Evolutionary conservation across 148 eudicot species (phyloP).

Genomic region (Nyssa sinensis): DNA sequence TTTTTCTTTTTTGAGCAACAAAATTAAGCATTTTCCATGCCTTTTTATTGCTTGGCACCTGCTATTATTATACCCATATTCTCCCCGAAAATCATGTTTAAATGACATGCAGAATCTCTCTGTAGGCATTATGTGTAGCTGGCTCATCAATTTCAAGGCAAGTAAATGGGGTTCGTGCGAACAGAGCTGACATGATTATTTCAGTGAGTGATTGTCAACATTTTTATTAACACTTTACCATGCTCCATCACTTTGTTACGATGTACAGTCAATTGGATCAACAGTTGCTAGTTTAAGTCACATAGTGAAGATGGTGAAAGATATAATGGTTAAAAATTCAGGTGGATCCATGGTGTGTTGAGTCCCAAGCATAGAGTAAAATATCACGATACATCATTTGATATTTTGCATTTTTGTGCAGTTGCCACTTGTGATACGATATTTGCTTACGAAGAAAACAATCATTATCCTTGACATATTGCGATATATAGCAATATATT

Average conservation of each 20-base stretch:
- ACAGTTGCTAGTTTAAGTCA: not conserved
- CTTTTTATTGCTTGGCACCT: not conserved
- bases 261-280: not conserved
- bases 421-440: too few species aligned
- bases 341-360: not conserved
- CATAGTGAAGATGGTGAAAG: not conserved
- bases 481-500: too few species aligned
- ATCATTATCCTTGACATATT: too few species aligned
- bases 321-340: not conserved
- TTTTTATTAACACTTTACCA: not conserved
- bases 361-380: too few species aligned
- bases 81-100: slow-evolving; percentile 1
- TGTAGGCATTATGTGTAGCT: slow-evolving; percentile 84
- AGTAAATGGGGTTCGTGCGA: slow-evolving; percentile 71
- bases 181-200: slow-evolving; percentile 94
- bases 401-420: too few species aligned
- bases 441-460: too few species aligned
- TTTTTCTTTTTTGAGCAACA: too few species aligned
- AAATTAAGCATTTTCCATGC: not conserved
- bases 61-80: not conserved
- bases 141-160: slow-evolving; percentile 55
- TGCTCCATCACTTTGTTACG: not conserved
- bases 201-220: slow-evolving; percentile 52
- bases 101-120: slow-evolving; percentile 4
- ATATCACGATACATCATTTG: too few species aligned